Percentiles rank a stretch among this genome's conserved stretches.
phyloP scores from a whole-genome alignment of 495 filamentous ascomycete species.

The Hypoxylon trugodes region DNA sequence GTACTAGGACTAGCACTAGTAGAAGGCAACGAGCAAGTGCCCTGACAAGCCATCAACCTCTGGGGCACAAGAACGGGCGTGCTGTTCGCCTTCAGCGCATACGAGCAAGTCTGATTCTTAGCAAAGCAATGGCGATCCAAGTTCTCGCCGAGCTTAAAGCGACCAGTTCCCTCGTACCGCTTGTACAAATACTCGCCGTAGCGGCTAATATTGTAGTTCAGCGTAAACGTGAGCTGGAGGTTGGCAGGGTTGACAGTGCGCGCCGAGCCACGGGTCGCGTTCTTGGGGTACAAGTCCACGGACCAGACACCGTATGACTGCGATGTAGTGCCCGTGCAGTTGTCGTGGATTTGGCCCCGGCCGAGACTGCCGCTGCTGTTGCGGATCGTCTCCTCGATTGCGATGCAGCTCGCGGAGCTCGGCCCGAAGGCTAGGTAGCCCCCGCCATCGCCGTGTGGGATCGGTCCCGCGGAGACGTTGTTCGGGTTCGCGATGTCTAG shows the following conservation, averaged over 20 bases:
- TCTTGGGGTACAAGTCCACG: neutral
- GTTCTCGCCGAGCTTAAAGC: slow-evolving; percentile 10
- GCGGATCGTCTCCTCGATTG: neutral
- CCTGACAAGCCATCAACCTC: slow-evolving; percentile 21
- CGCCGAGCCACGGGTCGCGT: neutral
- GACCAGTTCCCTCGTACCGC: slow-evolving; percentile 19
- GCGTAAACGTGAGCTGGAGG: slow-evolving; percentile 3
- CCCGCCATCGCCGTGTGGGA: slow-evolving; percentile 20
- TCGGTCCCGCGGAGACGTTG: slow-evolving; percentile 16
- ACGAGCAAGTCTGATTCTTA: neutral
- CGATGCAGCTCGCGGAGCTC: slow-evolving; percentile 26
- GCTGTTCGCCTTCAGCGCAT: neutral
- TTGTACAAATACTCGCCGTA: slow-evolving; percentile 7
- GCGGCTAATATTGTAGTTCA: slow-evolving; percentile 24
- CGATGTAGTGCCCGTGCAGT: slow-evolving; percentile 7
- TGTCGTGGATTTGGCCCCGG: neutral
- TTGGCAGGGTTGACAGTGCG: neutral
- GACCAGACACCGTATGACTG: slow-evolving; percentile 14
- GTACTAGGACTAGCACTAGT: no score
- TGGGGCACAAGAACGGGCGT: slow-evolving; percentile 3
- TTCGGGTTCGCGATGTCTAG: slow-evolving; percentile 29
- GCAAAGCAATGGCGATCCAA: neutral
- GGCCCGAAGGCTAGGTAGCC: slow-evolving; percentile 28
- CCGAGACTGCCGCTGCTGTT: neutral
- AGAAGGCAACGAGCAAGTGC: slow-evolving; percentile 10